These are phyloP conservation scores for Polytrichum formosum DNA, from an alignment of 225 moss, liverwort and hornwort genomes.

Conservation along the genomic window DNA sequence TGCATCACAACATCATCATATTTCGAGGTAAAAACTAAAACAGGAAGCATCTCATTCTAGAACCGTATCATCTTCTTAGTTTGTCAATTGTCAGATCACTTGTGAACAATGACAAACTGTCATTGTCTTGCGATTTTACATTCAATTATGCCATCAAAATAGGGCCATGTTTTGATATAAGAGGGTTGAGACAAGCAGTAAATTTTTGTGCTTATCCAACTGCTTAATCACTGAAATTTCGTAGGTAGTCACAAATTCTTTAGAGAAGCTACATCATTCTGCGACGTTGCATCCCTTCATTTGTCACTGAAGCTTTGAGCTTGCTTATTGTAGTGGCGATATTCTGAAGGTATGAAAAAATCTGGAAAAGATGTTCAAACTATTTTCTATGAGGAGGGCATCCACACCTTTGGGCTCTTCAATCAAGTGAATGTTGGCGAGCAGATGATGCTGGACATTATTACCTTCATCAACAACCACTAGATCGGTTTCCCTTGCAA, in stretches of 20 bases:
- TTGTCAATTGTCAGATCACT: not conserved
- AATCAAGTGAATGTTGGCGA: conserved; percentile 33
- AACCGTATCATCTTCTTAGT: not conserved
- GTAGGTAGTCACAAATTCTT: too few relatives aligned
- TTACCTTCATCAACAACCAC: conserved; percentile 35
- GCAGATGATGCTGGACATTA: conserved; percentile 32
- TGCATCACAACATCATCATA: too few relatives aligned
- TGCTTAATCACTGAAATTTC: too few relatives aligned
- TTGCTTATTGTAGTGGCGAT: conserved; percentile 23
- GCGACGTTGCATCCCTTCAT: not conserved
- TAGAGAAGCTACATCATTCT: too few relatives aligned
- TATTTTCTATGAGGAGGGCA: conserved; percentile 40
- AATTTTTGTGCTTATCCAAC: too few relatives aligned
- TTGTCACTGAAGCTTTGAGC: not conserved
- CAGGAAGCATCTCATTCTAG: too few relatives aligned
- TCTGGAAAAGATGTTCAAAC: conserved; percentile 48
- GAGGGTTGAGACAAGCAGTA: too few relatives aligned
- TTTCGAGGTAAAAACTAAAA: too few relatives aligned
- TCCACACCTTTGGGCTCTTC: conserved; percentile 49
- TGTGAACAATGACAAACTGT: not conserved
- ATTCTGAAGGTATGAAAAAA: conserved; percentile 52
- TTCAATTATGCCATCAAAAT: not conserved
- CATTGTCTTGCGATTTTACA: not conserved
- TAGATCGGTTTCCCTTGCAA: not conserved
- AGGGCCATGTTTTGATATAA: too few relatives aligned